Base-by-base conservation (phyloP, 805 yeast species). In the Metschnikowia santaceciliae region DNA sequence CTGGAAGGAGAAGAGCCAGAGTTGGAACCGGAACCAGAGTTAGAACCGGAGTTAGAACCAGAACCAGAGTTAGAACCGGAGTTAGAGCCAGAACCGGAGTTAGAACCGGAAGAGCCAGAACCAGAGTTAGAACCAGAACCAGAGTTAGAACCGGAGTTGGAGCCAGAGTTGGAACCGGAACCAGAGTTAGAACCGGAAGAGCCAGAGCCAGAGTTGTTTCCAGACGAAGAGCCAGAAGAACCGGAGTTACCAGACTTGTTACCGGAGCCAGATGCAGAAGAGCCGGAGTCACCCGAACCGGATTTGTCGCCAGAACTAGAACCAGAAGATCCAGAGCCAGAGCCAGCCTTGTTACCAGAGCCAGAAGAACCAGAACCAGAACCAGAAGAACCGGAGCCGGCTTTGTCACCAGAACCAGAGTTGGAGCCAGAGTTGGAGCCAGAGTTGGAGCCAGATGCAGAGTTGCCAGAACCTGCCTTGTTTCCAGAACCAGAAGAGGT, bases 251-350 rank as follows among this genome's bases (percentile, higher is more conserved):
- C 26, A n/a, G 36, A 6, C 10, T 33, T 33, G 10, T 23, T 8
- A 17, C 38, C 38, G 3, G 22, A 26, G 0, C 11, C 11, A 26
- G 30, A 26, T 0, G 11, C 30, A 10, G 30, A 26, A 17, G 19
- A 15, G 4, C 56, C 67, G 22, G 67, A 59, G 15, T 38, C 22
- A 47, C 71, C 77, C 41, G 80, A 47, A 14, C 52, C 46, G 43
- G 56, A 39, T 45, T 63, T 53, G 39, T 51, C 50, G 37, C 67
- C 49, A 23, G 30, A 20, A 13, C 26, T 8, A 7, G 30, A 26
- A 32, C 49, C 50, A 26, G 30, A 26, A 26, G 30, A 7, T 6
- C 36, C 36, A 6, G 26, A 23, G 2, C 26, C 26, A 6, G 30
- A 26, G 11, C 19, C 19, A 17, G 17, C 17, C 17, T 17, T 17